Base-by-base conservation (phyloP, 2,329 filamentous ascomycete species). In the Neophaeococcomyces aloes region DNA sequence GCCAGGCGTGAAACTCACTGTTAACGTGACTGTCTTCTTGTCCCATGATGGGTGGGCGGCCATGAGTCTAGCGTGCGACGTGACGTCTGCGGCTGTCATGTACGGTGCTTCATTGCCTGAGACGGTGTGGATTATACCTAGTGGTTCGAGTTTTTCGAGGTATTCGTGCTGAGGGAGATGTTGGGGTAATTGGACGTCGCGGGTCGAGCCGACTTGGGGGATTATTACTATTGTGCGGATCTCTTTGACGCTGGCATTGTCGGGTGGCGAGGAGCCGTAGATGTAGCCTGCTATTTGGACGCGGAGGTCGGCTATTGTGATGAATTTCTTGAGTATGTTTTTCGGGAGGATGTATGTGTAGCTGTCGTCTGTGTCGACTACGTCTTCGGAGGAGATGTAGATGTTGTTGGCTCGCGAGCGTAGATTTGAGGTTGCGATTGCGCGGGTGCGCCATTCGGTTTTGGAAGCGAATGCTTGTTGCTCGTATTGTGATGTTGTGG, bases 311-410 rank as follows among this genome's bases (percentile, higher is more conserved):
- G 91, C 83, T 59, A 98, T 93, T 18, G 86, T 91, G 67, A 98
- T 96, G 72, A 98, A 98, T 52, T 86, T 85, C 74, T 94, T 95
- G 57, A 98, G 75, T 38, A 98, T 82, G 63, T 98, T 98, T 76
- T 96, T 98, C 1, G 91, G 91, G 86, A 98, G 95, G 57, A 98
- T 85, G 58, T 96, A 98, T 1, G 89, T 98, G 59, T 85, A 83
- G 57, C 80, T 75, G 30, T 88, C 86, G 48, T 94, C 87, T n/a
- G 52, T 43, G 51, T 91, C 78, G 42, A 87, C 84, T 53, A 89
- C 84, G 60, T 96, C 91, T 42, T 95, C 87, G 0, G 88, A 91
- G 6, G 91, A 94, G 55, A 98, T 93, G 64, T 96, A 98, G 58
- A 98, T 94, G 66, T 98, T 95, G 74, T 96, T 98, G 38, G 91